Base-by-base conservation (phyloP, 2,329 filamentous ascomycete species). In the Claviceps humidiphila region DNA sequence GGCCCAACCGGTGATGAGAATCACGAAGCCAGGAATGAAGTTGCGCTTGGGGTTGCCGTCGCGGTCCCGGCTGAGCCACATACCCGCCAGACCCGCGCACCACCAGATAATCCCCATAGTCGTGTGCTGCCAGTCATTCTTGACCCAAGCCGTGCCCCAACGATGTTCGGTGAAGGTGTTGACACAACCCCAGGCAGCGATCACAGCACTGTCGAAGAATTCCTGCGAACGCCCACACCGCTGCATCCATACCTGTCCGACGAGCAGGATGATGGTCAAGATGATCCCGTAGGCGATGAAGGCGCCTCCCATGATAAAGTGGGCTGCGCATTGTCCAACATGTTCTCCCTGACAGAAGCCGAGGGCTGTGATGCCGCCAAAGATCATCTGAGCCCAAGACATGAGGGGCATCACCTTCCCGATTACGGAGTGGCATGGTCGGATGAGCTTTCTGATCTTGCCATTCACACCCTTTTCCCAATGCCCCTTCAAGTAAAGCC, bases 41-140 rank as follows among this genome's bases (percentile, higher is more conserved):
- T 98, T 98, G 59, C 93, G 81, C 74, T 91, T 89, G 8, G 93
- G 90, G 43, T 81, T 77, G 50, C 93, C 91, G 57, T 91, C 82
- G 53, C 88, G 81, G 64, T 84, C 88, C 56, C 81, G 80, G 66
- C 89, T 95, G 41, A 98, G 75, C 93, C 91, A 98, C 50, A 98
- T 78, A 43, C 93, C 93, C 11, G 91, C 78, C 34, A 98, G 72
- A 24, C 93, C 93, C 7, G 93, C 91, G 61, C 83, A 87, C 91
- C 91, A 98, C 93, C 93, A 98, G 50, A 98, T 82, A 56, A 98
- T 81, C n/a, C 93, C 93, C 91, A 98, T 97, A n/a, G 87, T 88
- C 0, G 93, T 98, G 68, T 98, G 93, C 67, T 98, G 91, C 71
- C 95, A 81, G 67, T 98, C 93, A 63, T 96, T 97, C 68, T 80